A percentile compares a stretch with the other conserved stretches of the same genome.
Evolutionary conservation across 2,329 filamentous ascomycete species (phyloP).

Genomic region (Hypoxylon sp.): DNA sequence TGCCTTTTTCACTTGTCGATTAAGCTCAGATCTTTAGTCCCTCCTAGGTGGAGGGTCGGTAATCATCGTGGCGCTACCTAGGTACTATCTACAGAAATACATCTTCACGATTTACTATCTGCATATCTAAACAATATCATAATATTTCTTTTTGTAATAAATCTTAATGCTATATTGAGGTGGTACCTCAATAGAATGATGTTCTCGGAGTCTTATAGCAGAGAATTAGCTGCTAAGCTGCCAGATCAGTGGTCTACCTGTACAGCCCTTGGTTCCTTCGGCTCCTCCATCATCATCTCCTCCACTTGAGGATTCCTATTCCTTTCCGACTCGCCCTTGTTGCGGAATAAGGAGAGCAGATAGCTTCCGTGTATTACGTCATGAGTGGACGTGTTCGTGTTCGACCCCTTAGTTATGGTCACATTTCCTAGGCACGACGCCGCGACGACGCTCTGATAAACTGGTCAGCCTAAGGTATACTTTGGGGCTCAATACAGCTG

Average conservation of each 20-base stretch:
- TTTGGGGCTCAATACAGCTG: neutral
- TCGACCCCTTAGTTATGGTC: slow-evolving; percentile 20
- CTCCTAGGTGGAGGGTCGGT: no score
- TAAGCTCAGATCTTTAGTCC: no score
- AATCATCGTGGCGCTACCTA: no score
- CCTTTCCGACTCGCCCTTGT: neutral
- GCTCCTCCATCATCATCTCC: neutral
- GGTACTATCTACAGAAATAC: no score
- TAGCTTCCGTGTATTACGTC: slow-evolving; percentile 26
- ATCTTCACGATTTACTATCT: no score
- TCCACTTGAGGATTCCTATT: neutral
- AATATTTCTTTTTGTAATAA: no score
- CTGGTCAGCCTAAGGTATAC: slow-evolving; percentile 3
- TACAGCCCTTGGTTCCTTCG: neutral
- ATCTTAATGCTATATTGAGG: no score
- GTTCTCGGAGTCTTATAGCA: no score
- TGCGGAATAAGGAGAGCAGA: slow-evolving; percentile 17
- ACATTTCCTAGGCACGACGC: slow-evolving; percentile 34
- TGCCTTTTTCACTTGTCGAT: no score
- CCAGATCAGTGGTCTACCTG: neutral
- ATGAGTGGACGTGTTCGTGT: slow-evolving; percentile 3
- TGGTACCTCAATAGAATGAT: no score
- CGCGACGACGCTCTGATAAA: slow-evolving; percentile 27
- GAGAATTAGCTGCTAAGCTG: neutral
- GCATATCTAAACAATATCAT: no score